Percentiles rank a stretch among this genome's conserved stretches.
phyloP scores from a whole-genome alignment of 2,329 filamentous ascomycete genomes.

The Fusarium subtropicale region DNA sequence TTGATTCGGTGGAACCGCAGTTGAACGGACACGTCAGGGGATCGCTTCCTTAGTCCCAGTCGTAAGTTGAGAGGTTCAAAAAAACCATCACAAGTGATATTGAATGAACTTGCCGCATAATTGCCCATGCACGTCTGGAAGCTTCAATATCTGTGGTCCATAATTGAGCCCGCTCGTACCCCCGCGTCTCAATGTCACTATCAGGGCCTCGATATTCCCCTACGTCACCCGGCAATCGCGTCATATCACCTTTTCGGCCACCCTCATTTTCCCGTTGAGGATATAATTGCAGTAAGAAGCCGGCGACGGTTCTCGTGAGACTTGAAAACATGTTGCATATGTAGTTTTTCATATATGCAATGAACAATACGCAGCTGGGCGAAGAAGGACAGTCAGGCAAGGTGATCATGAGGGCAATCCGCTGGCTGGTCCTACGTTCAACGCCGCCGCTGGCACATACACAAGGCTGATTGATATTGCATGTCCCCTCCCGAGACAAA shows the following conservation, averaged over 20 bases:
- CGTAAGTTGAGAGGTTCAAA: conserved; percentile 15
- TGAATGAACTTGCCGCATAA: conserved; percentile 21
- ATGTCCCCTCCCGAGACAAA: conserved; percentile 33
- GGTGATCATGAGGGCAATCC: neutral
- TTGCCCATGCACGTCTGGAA: conserved; percentile 19
- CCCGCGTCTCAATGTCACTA: conserved; percentile 31
- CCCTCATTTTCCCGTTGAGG: conserved; percentile 29
- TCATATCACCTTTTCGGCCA: conserved; percentile 32
- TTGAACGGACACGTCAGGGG: conserved; percentile 18
- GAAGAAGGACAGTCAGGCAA: neutral
- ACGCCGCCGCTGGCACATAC: conserved; percentile 5
- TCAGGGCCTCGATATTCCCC: conserved; percentile 31
- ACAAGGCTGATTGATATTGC: conserved; percentile 32
- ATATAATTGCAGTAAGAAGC: conserved; percentile 14
- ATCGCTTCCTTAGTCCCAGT: conserved; percentile 1
- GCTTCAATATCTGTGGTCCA: conserved; percentile 12
- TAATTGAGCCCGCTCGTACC: conserved; percentile 19
- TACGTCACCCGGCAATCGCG: conserved; percentile 45
- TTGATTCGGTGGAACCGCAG: conserved; percentile 15
- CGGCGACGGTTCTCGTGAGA: conserved; percentile 5
- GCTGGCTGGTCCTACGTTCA: neutral
- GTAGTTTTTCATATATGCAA: conserved; percentile 2
- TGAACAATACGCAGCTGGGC: neutral
- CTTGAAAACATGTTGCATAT: neutral
- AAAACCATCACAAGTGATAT: conserved; percentile 21